Conservation (phyloP, 192 early-diverging fungal species). For the Backusella liffmaniae region DNA sequence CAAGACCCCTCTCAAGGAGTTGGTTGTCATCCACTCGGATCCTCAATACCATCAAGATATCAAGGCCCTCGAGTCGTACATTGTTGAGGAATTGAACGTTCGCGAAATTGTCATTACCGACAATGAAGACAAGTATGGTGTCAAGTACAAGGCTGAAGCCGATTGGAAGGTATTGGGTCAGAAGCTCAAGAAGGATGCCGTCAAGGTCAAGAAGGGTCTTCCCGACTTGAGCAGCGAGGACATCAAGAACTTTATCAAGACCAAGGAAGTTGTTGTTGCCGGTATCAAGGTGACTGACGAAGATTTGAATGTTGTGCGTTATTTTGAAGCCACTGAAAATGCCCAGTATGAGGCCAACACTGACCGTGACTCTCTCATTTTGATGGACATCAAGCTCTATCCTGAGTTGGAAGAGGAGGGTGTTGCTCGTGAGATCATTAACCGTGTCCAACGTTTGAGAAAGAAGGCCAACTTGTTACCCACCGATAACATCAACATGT, state of each 20-base stretch:
- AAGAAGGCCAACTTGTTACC: slow-evolving; percentile 93
- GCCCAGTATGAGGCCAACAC: slow-evolving; percentile 72
- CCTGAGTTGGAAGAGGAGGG: slow-evolving; percentile 85
- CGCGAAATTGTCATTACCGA: slow-evolving; percentile 83
- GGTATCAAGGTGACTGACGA: slow-evolving; percentile 78
- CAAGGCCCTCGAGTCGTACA: slow-evolving; percentile 79
- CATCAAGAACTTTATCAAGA: slow-evolving; percentile 78
- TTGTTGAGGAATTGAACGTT: slow-evolving; percentile 92
- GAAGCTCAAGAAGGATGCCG: slow-evolving; percentile 87
- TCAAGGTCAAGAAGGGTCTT: slow-evolving; percentile 85
- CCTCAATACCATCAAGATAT: slow-evolving; percentile 88
- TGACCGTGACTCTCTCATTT: slow-evolving; percentile 81
- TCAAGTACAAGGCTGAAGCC: slow-evolving; percentile 90
- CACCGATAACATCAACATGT: slow-evolving; percentile 86
- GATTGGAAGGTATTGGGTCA: slow-evolving; percentile 87
- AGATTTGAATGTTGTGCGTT: slow-evolving; percentile 84
- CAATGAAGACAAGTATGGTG: slow-evolving; percentile 88
- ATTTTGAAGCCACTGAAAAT: slow-evolving; percentile 71
- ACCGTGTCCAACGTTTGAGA: slow-evolving; percentile 93
- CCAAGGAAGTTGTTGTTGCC: slow-evolving; percentile 66
- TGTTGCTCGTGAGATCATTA: slow-evolving; percentile 91
- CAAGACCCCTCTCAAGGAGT: slow-evolving; percentile 90
- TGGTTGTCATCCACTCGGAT: slow-evolving; percentile 89
- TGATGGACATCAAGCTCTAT: slow-evolving; percentile 85
- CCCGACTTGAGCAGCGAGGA: slow-evolving; percentile 69